phyloP scores from a whole-genome alignment of 1,284 basidiomycete genomes.

The Trametes pubescens region DNA sequence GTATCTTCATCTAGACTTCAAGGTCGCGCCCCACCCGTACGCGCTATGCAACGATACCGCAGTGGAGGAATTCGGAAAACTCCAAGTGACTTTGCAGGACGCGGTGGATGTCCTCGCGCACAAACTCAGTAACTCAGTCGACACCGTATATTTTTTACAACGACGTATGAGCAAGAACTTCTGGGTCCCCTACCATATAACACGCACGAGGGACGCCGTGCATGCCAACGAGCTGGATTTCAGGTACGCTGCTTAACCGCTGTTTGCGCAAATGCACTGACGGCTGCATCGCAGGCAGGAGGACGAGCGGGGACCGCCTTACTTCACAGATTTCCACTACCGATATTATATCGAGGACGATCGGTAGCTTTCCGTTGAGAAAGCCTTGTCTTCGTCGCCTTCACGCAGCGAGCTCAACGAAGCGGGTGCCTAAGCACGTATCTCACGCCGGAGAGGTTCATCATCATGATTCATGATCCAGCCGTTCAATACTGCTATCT shows the following conservation, averaged over 20 bases:
- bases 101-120: not conserved
- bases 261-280: not conserved
- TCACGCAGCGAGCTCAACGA: no score
- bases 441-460: no score
- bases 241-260: no score
- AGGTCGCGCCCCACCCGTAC: not conserved
- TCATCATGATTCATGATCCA: no score
- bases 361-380: not conserved
- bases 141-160: not conserved
- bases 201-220: not conserved
- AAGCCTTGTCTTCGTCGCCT: no score
- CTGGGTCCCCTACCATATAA: not conserved
- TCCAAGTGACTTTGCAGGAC: not conserved
- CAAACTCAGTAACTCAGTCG: not conserved
- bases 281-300: not conserved
- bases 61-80: not conserved
- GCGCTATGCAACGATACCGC: not conserved
- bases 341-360: not conserved
- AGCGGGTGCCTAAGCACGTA: no score
- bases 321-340: not conserved
- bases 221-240: no score
- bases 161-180: not conserved
- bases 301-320: not conserved
- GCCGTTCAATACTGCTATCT: no score
- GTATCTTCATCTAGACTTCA: conserved; percentile 8